These are phyloP conservation scores for Aspergillus piperis DNA, from an alignment of 2,329 filamentous ascomycete genomes.

Conservation along the genomic window DNA sequence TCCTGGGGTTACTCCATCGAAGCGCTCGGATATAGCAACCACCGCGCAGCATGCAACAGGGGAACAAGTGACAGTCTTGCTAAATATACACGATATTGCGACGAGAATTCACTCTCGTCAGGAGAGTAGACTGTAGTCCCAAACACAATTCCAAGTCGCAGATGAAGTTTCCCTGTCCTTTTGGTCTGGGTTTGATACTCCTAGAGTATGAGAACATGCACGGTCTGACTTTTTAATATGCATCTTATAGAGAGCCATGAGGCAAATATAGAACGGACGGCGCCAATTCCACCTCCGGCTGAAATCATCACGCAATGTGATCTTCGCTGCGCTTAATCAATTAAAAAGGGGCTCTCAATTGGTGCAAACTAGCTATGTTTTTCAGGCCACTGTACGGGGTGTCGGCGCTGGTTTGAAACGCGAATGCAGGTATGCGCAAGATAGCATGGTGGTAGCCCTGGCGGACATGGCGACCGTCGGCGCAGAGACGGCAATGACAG, in stretches of 20 bases:
- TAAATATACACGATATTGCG: not conserved
- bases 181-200: not conserved
- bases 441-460: not conserved
- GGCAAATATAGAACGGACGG: not conserved
- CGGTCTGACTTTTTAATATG: not conserved
- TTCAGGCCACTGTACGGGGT: not conserved
- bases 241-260: not conserved
- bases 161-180: not conserved
- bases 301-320: not conserved
- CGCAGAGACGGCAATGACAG: not conserved
- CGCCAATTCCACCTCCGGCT: not conserved
- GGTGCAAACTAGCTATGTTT: not conserved
- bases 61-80: not conserved
- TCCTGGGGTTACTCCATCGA: not conserved
- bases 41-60: not conserved
- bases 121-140: not conserved
- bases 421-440: not conserved
- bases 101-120: too few relatives aligned
- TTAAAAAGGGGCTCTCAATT: not conserved
- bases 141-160: not conserved
- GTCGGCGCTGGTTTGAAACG: not conserved
- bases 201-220: not conserved
- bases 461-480: not conserved
- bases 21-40: not conserved
- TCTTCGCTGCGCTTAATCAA: not conserved